phyloP scores from a whole-genome alignment of 2,329 filamentous ascomycete genomes.

The Aspergillus alliaceus region DNA sequence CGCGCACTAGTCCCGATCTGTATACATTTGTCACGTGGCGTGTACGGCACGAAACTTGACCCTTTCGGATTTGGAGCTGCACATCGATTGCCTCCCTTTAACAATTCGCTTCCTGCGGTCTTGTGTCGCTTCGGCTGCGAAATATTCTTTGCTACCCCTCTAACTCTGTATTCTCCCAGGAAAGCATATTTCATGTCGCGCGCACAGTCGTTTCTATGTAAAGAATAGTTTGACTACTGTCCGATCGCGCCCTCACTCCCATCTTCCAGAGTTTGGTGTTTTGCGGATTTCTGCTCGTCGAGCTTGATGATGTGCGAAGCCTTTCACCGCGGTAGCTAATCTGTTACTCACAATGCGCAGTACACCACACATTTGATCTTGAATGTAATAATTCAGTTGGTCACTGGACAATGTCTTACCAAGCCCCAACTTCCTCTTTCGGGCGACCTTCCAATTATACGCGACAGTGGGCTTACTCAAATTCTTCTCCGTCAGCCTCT shows the following conservation, averaged over 20 bases:
- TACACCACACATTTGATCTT: background rate
- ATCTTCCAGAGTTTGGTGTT: background rate
- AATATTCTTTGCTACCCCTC: background rate
- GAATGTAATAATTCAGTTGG: background rate
- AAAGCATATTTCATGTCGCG: background rate
- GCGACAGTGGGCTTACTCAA: conserved; percentile 38
- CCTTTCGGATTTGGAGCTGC: conserved; percentile 13
- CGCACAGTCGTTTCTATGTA: background rate
- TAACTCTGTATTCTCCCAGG: background rate
- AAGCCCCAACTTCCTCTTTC: conserved; percentile 47
- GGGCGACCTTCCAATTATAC: conserved; percentile 37
- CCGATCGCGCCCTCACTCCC: background rate
- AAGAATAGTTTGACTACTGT: background rate
- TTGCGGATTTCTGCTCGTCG: conserved; percentile 5
- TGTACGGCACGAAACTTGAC: conserved; percentile 19
- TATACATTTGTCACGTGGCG: conserved; percentile 25
- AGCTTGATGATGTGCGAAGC: conserved; percentile 22
- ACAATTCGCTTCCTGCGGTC: conserved; percentile 1
- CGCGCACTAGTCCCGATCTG: conserved; percentile 25
- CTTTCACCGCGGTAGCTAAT: conserved; percentile 9
- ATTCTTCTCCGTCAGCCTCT: conserved; percentile 22
- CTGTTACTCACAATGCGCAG: conserved; percentile 9
- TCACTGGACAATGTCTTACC: conserved; percentile 45
- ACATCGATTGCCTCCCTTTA: background rate
- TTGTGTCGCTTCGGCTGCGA: background rate